Percentiles rank a stretch among this genome's conserved stretches.
Evolutionary conservation across 2,329 filamentous ascomycete species (phyloP).

Genomic region (Cercospora sojina): DNA sequence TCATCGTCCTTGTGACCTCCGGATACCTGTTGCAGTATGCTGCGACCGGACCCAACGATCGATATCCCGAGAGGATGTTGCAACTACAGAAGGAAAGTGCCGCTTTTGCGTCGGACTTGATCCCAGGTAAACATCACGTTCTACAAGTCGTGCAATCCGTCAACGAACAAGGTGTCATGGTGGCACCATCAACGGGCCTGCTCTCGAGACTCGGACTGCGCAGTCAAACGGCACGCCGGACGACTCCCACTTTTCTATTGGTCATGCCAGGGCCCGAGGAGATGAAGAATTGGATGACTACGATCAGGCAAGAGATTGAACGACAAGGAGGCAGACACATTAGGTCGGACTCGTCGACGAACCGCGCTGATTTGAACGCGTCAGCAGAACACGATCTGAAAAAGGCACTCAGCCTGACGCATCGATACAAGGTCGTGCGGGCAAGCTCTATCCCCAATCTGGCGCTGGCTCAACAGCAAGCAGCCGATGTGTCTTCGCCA

Average conservation of each 20-base stretch:
- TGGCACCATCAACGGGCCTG: conserved; percentile 58
- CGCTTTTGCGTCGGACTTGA: conserved; percentile 76
- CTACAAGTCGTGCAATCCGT: conserved; percentile 69
- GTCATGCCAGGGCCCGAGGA: conserved; percentile 71
- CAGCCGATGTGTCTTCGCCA: neutral
- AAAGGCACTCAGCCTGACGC: conserved; percentile 34
- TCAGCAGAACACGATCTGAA: conserved; percentile 26
- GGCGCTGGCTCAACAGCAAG: conserved; percentile 17
- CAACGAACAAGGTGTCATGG: conserved; percentile 55
- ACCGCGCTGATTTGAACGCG: conserved; percentile 11
- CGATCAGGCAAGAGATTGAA: conserved; percentile 69
- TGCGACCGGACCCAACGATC: conserved; percentile 67
- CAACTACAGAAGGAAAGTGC: conserved; percentile 72
- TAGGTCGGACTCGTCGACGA: conserved; percentile 49
- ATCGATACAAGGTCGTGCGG: conserved; percentile 41
- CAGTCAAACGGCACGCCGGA: conserved; percentile 32
- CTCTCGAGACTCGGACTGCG: conserved; percentile 65
- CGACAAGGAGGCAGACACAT: conserved; percentile 65
- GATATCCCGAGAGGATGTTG: conserved; percentile 71
- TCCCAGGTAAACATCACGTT: conserved; percentile 78
- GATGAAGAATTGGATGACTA: conserved; percentile 73
- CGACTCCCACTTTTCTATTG: conserved; percentile 64
- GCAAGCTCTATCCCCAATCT: conserved; percentile 17
- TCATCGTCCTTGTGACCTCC: conserved; percentile 68
- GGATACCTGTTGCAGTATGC: conserved; percentile 75